These are phyloP conservation scores for Coemansia sp. DNA, from an alignment of 192 early-diverging fungal genomes.

Conservation along the genomic window DNA sequence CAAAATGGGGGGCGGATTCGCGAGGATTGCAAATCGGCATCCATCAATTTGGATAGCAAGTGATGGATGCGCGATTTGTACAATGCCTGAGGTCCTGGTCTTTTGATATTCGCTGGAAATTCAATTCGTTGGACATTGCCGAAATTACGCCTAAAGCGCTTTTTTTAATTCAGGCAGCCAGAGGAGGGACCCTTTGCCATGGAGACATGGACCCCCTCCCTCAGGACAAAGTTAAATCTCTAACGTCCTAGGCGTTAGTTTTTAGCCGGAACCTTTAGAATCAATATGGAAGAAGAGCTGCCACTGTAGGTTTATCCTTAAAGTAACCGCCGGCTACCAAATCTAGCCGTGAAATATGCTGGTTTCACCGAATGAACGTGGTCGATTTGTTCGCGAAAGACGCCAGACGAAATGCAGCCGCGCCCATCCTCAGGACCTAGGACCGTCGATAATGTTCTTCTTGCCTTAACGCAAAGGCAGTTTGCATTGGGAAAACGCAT, in stretches of 20 bases:
- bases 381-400: neutral
- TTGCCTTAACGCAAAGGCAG: too few species aligned
- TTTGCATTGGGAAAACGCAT: neutral
- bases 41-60: neutral
- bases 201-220: too few species aligned
- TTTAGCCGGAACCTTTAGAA: too few species aligned
- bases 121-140: neutral
- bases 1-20: neutral
- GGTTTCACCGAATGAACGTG: neutral
- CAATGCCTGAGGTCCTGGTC: neutral
- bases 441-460: too few species aligned
- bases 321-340: neutral
- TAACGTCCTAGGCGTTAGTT: too few species aligned
- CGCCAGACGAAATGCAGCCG: neutral
- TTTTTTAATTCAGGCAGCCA: neutral
- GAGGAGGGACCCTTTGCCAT: neutral
- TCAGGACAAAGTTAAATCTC: too few species aligned
- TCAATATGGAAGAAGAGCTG: too few species aligned
- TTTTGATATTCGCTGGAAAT: neutral
- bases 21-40: neutral
- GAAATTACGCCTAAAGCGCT: neutral
- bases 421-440: neutral
- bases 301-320: too few species aligned
- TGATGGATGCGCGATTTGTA: neutral
- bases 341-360: neutral